Conservation (phyloP, 306 rosid species). For the Quillaja saponaria region DNA sequence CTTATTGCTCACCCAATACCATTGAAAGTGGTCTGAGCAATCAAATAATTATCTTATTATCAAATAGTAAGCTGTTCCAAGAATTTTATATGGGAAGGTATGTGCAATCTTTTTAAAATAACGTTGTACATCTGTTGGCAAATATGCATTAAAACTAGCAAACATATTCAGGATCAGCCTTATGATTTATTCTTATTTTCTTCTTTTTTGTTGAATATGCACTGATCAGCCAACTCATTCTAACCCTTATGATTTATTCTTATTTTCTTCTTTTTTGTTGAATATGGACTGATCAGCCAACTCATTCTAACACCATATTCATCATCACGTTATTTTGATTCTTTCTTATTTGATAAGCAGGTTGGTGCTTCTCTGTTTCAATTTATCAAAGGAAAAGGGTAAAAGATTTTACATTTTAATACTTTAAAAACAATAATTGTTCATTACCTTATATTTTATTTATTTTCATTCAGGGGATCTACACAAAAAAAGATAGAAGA, state of each 20-base stretch:
- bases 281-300: constrained; percentile 5
- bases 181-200: constrained; percentile 13
- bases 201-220: constrained; percentile 25
- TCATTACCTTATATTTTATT: constrained; percentile 23
- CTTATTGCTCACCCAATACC: constrained; percentile 6
- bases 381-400: constrained; percentile 86
- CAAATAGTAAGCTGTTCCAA: constrained; percentile 4
- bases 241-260: too few relatives aligned
- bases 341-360: constrained; percentile 56
- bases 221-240: constrained; percentile 9
- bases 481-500: constrained; percentile 73
- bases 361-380: constrained; percentile 77
- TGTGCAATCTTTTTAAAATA: too few relatives aligned
- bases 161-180: too few relatives aligned
- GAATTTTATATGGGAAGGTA: too few relatives aligned
- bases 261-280: constrained; percentile 21
- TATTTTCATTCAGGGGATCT: constrained; percentile 69
- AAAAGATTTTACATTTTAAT: constrained; percentile 28
- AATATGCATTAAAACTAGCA: too few relatives aligned
- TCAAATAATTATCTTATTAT: constrained; percentile 8
- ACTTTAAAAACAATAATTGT: constrained; percentile 4
- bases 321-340: constrained; percentile 3
- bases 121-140: too few relatives aligned
- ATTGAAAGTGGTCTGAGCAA: constrained; percentile 8
- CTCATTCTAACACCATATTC: too few relatives aligned